Conservation (phyloP, 1,284 basidiomycete species). For the Coniferiporia weirii region DNA sequence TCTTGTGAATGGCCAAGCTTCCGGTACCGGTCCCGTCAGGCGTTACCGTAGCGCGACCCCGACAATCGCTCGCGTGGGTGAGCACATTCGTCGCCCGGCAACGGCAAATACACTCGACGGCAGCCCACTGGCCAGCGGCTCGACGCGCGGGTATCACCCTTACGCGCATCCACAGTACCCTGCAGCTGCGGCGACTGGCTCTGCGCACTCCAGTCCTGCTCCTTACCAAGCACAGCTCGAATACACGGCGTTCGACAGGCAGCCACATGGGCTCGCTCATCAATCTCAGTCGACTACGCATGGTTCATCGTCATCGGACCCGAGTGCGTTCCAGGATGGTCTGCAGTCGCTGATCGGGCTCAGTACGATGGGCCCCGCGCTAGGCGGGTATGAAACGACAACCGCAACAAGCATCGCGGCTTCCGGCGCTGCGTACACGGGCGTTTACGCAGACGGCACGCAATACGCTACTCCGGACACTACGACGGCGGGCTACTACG, state of each 20-base stretch:
- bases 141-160: slow-evolving; percentile 47
- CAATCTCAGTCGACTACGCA: background rate
- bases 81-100: slow-evolving; percentile 45
- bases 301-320: slow-evolving; percentile 27
- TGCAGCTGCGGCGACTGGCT: slow-evolving; percentile 29
- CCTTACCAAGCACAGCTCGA: slow-evolving; percentile 43
- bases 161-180: slow-evolving; percentile 33
- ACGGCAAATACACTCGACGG: slow-evolving; percentile 32
- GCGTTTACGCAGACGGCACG: background rate
- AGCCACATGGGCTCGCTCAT: slow-evolving; percentile 4
- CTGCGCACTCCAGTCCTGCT: slow-evolving; percentile 55
- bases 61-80: slow-evolving; percentile 44
- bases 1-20: slow-evolving; percentile 4
- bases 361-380: background rate
- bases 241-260: slow-evolving; percentile 19
- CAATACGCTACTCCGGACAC: slow-evolving; percentile 2
- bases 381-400: background rate
- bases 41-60: slow-evolving; percentile 74
- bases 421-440: background rate
- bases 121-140: slow-evolving; percentile 27
- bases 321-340: slow-evolving; percentile 13
- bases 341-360: slow-evolving; percentile 10
- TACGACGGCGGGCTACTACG: background rate
- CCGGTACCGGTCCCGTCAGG: slow-evolving; percentile 50
- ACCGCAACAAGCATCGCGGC: slow-evolving; percentile 1